Percentiles rank a stretch among this genome's conserved stretches.
These are phyloP conservation scores for Paecilomyces fulvus DNA, from an alignment of 2,329 filamentous ascomycete genomes.

Conservation along the genomic window DNA sequence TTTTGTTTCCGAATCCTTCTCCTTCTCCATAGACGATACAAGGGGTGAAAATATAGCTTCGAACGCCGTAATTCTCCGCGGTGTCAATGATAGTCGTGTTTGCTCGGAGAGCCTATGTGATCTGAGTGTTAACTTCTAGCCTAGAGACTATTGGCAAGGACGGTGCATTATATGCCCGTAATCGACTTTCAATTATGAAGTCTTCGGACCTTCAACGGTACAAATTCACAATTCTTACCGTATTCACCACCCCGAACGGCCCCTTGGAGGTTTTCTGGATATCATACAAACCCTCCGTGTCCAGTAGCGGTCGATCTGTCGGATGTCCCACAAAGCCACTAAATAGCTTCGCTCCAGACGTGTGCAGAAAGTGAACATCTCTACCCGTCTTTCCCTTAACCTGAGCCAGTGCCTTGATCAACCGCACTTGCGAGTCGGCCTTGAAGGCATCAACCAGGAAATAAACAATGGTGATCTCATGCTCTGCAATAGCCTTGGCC, in stretches of 20 bases:
- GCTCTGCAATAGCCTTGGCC: constrained; percentile 28
- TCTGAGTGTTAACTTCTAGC: not conserved
- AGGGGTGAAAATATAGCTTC: constrained; percentile 45
- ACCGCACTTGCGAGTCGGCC: constrained; percentile 22
- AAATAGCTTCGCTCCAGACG: constrained; percentile 46
- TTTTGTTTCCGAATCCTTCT: constrained; percentile 43
- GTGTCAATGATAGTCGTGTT: constrained; percentile 40
- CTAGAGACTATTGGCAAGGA: not conserved
- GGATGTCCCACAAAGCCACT: constrained; percentile 40
- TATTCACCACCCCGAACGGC: constrained; percentile 9
- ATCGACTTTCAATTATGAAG: no score
- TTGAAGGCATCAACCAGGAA: constrained; percentile 38
- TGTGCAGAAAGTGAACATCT: constrained; percentile 45
- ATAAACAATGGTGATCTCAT: constrained; percentile 42
- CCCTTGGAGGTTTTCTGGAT: constrained; percentile 34
- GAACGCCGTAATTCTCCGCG: constrained; percentile 35
- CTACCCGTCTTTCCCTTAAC: constrained; percentile 34
- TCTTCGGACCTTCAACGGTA: not conserved
- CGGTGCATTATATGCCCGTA: not conserved
- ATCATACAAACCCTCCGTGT: constrained; percentile 39
- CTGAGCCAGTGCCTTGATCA: constrained; percentile 41
- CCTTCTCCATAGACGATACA: constrained; percentile 48
- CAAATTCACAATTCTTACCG: not conserved
- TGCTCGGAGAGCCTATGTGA: constrained; percentile 27
- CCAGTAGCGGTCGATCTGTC: constrained; percentile 33